Evolutionary conservation across 176 grass and related monocot species (phyloP).

Genomic region (Puccinellia tenuiflora): DNA sequence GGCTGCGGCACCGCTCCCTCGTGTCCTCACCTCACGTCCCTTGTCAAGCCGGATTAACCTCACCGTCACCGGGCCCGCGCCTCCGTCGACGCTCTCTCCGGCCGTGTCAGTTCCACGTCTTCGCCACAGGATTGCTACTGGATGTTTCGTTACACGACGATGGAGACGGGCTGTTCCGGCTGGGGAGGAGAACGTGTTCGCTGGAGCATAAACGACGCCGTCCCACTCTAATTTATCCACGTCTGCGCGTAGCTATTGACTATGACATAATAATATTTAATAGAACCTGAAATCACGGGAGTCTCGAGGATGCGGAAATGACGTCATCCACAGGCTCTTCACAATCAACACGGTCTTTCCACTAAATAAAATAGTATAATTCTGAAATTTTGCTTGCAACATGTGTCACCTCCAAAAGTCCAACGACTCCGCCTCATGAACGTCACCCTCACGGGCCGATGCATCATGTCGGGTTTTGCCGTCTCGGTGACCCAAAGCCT

Average conservation of each 20-base stretch:
- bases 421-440: neutral
- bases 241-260: too few relatives aligned
- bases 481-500: neutral
- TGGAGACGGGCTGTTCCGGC: neutral
- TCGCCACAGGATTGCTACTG: constrained; percentile 14
- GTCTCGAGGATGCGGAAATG: too few relatives aligned
- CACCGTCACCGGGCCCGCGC: neutral
- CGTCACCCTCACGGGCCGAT: neutral
- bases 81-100: neutral
- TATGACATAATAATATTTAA: too few relatives aligned
- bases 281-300: neutral
- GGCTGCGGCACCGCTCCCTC: neutral
- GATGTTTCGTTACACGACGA: neutral
- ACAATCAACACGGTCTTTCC: too few relatives aligned
- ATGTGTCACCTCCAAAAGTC: neutral
- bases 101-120: neutral
- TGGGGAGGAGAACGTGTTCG: neutral
- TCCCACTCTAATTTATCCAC: neutral
- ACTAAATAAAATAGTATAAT: too few relatives aligned
- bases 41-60: neutral
- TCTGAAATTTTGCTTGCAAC: neutral
- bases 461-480: neutral
- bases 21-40: neutral
- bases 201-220: neutral
- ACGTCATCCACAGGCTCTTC: too few relatives aligned